phyloP scores from a whole-genome alignment of 331 rosid species.

The Pyrus hybrid region DNA sequence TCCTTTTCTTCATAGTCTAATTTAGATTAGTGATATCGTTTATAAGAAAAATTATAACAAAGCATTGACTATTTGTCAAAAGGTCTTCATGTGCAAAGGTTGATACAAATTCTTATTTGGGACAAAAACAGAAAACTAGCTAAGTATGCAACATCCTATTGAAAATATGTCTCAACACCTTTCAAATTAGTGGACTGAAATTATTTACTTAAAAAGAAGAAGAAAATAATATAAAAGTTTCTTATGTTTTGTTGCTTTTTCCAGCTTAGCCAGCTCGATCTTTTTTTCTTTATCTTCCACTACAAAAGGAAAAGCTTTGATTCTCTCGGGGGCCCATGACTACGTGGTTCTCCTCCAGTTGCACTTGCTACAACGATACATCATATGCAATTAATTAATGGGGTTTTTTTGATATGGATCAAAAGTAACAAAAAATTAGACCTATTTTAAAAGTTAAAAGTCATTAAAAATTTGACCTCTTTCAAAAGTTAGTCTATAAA shows the following conservation, averaged over 20 bases:
- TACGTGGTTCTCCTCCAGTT: slow-evolving; percentile 13
- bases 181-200: not conserved
- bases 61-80: not conserved
- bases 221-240: not conserved
- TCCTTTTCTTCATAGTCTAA: not conserved
- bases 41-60: not conserved
- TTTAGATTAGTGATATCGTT: not conserved
- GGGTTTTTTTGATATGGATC: no score
- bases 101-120: not conserved
- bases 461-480: no score
- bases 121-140: not conserved
- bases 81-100: not conserved
- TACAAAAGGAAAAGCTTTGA: slow-evolving; percentile 13
- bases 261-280: not conserved
- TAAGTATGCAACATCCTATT: not conserved
- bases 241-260: not conserved
- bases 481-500: no score
- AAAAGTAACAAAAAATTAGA: no score
- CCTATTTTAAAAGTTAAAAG: no score
- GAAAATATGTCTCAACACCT: not conserved
- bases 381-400: not conserved
- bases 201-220: not conserved
- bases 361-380: slow-evolving; percentile 4
- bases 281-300: slow-evolving; percentile 18
- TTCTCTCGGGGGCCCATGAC: slow-evolving; percentile 24